Conservation (phyloP, 2,329 filamentous ascomycete species). For the Cladosporium sphaerospermum region DNA sequence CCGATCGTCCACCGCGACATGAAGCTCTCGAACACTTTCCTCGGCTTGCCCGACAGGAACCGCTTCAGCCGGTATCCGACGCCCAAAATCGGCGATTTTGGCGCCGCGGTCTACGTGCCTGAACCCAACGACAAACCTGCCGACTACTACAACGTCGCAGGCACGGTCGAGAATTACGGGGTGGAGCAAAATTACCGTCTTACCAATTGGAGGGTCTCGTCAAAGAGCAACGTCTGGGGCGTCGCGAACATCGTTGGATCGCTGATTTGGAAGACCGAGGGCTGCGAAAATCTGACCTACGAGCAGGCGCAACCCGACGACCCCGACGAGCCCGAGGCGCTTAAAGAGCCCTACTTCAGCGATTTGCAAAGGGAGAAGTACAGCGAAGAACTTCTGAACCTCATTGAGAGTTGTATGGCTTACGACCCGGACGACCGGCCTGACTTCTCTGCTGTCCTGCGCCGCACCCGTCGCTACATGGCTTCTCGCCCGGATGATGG, state of each 20-base stretch:
- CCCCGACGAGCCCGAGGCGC: neutral
- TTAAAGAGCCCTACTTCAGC: neutral
- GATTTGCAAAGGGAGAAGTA: neutral
- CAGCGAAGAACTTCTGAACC: neutral
- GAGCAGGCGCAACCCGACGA: neutral
- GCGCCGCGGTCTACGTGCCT: too few species aligned
- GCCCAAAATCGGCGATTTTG: conserved; percentile 12
- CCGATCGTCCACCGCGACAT: conserved; percentile 16
- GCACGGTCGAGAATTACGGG: neutral
- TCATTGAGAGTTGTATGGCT: neutral
- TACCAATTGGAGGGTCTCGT: neutral
- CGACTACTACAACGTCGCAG: neutral
- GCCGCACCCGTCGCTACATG: neutral
- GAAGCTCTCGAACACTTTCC: conserved; percentile 12
- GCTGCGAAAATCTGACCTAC: neutral
- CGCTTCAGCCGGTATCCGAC: conserved; percentile 10
- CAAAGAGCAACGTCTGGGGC: conserved; percentile 1
- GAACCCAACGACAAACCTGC: neutral
- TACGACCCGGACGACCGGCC: neutral
- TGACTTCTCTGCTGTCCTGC: neutral
- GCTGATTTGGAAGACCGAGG: neutral
- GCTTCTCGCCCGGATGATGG: neutral
- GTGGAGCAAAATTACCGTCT: neutral
- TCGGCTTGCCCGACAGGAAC: conserved; percentile 1
- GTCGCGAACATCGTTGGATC: neutral